Percentiles rank a stretch among this genome's conserved stretches.
Evolutionary conservation across 129 eudicot genomes (phyloP).

Genomic region (Chrysanthemum lavandulifolium): DNA sequence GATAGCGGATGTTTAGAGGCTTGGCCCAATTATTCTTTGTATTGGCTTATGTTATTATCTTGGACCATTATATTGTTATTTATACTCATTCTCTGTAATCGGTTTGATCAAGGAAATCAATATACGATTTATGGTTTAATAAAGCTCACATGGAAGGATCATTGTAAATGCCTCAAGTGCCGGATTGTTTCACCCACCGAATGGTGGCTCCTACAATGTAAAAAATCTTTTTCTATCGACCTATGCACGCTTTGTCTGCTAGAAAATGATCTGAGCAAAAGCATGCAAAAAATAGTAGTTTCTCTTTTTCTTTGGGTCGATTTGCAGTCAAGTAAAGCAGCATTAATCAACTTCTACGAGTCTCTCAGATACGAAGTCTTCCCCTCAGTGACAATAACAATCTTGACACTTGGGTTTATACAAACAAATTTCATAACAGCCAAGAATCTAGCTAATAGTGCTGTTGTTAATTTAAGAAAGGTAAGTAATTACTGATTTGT

Average conservation of each 20-base stretch:
- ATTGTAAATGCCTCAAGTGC: conserved; percentile 29
- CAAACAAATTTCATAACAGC: conserved; percentile 27
- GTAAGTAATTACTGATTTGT: conserved; percentile 4
- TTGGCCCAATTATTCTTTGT: no score
- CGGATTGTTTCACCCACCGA: conserved; percentile 24
- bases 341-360: conserved; percentile 41
- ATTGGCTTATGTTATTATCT: no score
- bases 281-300: no score
- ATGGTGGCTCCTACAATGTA: conserved; percentile 33
- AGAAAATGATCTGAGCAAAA: no score
- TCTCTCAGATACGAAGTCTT: conserved; percentile 38
- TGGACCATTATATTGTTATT: no score
- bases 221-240: not conserved
- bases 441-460: conserved; percentile 24
- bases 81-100: no score
- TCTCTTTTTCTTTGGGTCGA: not conserved
- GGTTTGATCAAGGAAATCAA: no score
- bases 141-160: conserved; percentile 40
- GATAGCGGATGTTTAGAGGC: no score
- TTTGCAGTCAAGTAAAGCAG: conserved; percentile 48
- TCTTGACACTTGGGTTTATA: conserved; percentile 32
- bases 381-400: conserved; percentile 25
- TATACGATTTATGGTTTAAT: no score
- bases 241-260: not conserved
- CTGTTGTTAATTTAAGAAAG: conserved; percentile 7